Evolutionary conservation across 306 rosid genomes (phyloP), one percentile per base, ranked within the genome.

Genomic region (Trifolium repens): DNA sequence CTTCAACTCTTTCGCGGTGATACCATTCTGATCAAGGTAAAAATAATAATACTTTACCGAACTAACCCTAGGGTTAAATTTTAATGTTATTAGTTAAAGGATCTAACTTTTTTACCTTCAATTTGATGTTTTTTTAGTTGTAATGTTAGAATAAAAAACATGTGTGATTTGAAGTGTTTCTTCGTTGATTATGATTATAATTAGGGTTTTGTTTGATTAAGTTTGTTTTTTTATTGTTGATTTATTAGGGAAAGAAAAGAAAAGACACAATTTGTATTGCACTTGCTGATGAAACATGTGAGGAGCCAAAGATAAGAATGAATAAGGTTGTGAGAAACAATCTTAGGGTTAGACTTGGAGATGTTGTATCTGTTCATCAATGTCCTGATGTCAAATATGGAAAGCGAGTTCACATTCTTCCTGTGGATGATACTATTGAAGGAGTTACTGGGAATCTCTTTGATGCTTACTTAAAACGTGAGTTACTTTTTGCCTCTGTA

Each of bases 371-470:
- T 5, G 99, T 94, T 39, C 97, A 92, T 75, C 96, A 89, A 52
- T 94, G 99, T n/a, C 76, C 96, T 61, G 97, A 94, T 88, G 96
- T 94, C 52, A 94, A 92, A 66, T 94, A 94, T 32, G 99, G 99
- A 52, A 90, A 90, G 84, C 87, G 97, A 15, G 97, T 92, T 6
- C 99, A 92, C 52, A 89, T 94, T 78, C 99, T 94, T 65, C 99
- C 96, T 1, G 88, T 94, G 6, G 96, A 94, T 83, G 98, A 94
- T 59, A 92, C 97, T 7, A 90, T 94, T 80, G 98, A 94, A 82
- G 98, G 98, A 34, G 96, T 94, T 3, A 94, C 96, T 3, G 98
- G 96, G 35, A 92, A 84, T 71, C 85, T 94, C 52, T 94, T 94
- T 65, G 99, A 94, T 54, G 96, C 96, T 0, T 94, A 86, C 81